Evolutionary conservation across 352 stramenopile genomes (phyloP), one percentile per base, ranked within the genome.

Genomic region (Phytophthora pluvialis): DNA sequence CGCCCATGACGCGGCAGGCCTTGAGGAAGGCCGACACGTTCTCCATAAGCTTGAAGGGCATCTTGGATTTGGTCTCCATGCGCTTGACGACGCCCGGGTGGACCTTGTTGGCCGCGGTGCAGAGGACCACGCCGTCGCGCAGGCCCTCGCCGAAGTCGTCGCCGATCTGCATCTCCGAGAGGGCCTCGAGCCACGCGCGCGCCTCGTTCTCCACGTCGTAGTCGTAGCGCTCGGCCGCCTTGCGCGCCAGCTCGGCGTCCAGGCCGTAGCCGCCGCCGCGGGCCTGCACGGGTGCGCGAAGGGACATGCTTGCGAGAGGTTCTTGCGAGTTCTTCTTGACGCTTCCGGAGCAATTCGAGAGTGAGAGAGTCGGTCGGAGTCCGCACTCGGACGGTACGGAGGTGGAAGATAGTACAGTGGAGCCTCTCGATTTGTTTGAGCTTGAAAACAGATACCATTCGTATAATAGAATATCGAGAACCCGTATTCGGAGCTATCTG

Each of bases 41-140:
- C 66, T 97, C 91, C 90, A 97, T 97, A 53, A 95, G 84, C 80
- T 97, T 97, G 77, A 98, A 98, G 12, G 89, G 83, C 83, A 97
- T 92, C 55, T 80, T 91, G 15, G 88, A 97, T 60, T 93, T 86
- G 47, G 70, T 90, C 68, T 95, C 84, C 32, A 96, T 77, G 61
- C 86, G 83, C 56, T 67, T 70, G 16, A 96, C 75, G 11, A 90
- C 52, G 47, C 70, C 72, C 13, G 83, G 72, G 43, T 93, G 71
- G 57, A 97, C 90, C 63, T 78, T 80, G 60, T 97, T 98, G 35
- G 88, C 85, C 21, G 93, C 76, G 10, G 88, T 71, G 69, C 90
- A 97, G 13, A 98, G 79, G 28, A 96, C 73, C 0, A 94, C 69
- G 54, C 91, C 91, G 61, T 96, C 77, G 11, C 84, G 81, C 15